Base-by-base conservation (phyloP, 1,284 basidiomycete genomes). In the Malassezia yamatoensis region DNA sequence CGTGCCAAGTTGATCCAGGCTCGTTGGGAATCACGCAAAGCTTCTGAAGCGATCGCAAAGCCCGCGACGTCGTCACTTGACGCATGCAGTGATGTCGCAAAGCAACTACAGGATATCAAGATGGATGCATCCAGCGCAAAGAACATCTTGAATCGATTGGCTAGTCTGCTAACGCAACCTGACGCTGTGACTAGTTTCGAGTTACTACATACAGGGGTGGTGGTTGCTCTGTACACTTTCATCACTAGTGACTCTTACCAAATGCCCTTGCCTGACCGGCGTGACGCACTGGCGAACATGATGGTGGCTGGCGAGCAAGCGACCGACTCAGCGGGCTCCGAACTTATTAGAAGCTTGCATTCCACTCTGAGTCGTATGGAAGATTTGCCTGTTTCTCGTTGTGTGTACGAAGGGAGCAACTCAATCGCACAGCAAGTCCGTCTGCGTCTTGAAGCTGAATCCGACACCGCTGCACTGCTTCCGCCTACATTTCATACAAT, bases 121-220 rank as follows among this genome's bases (percentile, higher is more conserved):
- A 56, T 55, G 5, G 60, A 59, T 8, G 11, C 40, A 33, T 36
- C 5, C 21, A 7, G 24, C 7, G 29, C 16, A 4, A 64, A 2
- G 15, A 80, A 82, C 35, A 81, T 83, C 11, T 76, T 94, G 21
- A 78, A 80, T 53, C 83, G 85, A 60, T 79, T 96, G 18, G 86
- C 87, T 0, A 80, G 81, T 13, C 79, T 90, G 42, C 93, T 99
- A 73, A 79, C 84, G 1, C 84, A 84, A 43, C 76, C 76, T 18
- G 75, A 78, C 37, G 86, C 89, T 10, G 83, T 96, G 11, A 96
- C 91, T 0, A 94, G 90, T 76, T 98, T 96, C 65, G 94, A 99
- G 78, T 77, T 98, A 39, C 78, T 96, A 52, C 87, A 94, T 68
- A 93, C 89, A 67, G 93, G 91, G 2, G 81, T 96, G 1, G 85